phyloP scores from a whole-genome alignment of 257 asterid species.

The Paraleonurus japonicus region DNA sequence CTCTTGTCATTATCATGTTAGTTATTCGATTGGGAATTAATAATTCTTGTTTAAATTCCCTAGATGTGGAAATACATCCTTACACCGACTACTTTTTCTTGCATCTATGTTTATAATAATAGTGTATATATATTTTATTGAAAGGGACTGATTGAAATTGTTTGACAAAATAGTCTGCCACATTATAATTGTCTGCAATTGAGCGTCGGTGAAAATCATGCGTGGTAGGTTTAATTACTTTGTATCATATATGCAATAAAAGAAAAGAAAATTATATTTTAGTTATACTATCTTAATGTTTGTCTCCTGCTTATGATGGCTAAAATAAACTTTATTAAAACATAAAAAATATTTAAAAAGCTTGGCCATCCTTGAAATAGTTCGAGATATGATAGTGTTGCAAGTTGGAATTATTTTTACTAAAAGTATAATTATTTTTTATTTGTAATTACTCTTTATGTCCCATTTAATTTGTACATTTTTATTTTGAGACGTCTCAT shows the following conservation, averaged over 20 bases:
- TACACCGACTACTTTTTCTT: conserved; percentile 34
- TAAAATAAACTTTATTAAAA: too few relatives aligned
- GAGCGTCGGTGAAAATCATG: conserved; percentile 31
- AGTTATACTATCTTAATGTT: background rate
- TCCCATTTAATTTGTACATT: too few relatives aligned
- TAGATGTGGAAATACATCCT: conserved; percentile 20
- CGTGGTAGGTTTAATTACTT: background rate
- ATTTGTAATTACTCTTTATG: too few relatives aligned
- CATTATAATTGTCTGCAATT: conserved; percentile 6
- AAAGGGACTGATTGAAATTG: conserved; percentile 24
- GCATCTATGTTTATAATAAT: conserved; percentile 13
- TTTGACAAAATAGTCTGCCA: conserved; percentile 22
- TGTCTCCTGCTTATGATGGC: background rate
- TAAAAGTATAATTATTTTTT: too few relatives aligned
- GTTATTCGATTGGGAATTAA: conserved; percentile 34
- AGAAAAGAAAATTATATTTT: background rate
- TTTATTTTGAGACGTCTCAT: too few relatives aligned
- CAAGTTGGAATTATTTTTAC: too few relatives aligned
- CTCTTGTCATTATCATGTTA: conserved; percentile 42
- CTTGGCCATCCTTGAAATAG: background rate
- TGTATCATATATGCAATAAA: background rate
- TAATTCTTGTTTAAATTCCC: conserved; percentile 22
- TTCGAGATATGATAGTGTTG: background rate
- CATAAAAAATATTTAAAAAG: too few relatives aligned
- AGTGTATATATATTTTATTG: conserved; percentile 5